Evolutionary conservation across 2,329 filamentous ascomycete genomes (phyloP), one percentile per base, ranked within the genome.

Genomic region (Penicillium brevicompactum): DNA sequence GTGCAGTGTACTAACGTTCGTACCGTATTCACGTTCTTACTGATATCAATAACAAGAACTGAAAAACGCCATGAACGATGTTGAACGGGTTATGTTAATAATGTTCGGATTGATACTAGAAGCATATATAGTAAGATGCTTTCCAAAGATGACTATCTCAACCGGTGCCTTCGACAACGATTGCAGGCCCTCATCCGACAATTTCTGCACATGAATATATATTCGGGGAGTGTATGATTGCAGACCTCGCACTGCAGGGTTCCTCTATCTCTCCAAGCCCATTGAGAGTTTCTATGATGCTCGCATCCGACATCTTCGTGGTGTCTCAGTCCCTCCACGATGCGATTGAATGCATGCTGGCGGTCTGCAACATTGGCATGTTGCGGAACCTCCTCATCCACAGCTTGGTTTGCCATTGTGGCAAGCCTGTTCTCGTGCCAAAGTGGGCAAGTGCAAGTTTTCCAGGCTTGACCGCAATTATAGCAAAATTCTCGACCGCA

Each of bases 401-500:
- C 48, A 0, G 38, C 55, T 47, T 44, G 34, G 2, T 40, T 55
- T 18, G 58, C 57, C 45, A 32, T n/a, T 31, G 21, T 41, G 2
- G 45, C 22, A 2, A 60, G 55, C 24, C 58, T 52, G 4, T 49
- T 3, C 22, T 56, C 52, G 14, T 57, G 37, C 60, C 60, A 60
- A 22, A 51, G 47, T 11, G 50, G 31, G 13, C 50, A 59, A 5
- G 43, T 11, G 40, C 55, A 60, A 31, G 55, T 14, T 32, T 47
- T 55, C 57, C 57, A 60, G 1, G 18, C 27, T n/a, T 2, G 22
- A 0, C 46, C 57, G 10, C 57, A 56, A 8, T 41, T 38, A 16
- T 58, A 60, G 32, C 57, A 58, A 21, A 58, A 58, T 16, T 60
- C 45, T 8, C 45, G 24, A 2, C 55, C 57, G 11, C 57, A 60